Evolutionary conservation across 2,329 filamentous ascomycete genomes (phyloP), one percentile per base, ranked within the genome.

Genomic region (Pseudogymnoascus sp.): DNA sequence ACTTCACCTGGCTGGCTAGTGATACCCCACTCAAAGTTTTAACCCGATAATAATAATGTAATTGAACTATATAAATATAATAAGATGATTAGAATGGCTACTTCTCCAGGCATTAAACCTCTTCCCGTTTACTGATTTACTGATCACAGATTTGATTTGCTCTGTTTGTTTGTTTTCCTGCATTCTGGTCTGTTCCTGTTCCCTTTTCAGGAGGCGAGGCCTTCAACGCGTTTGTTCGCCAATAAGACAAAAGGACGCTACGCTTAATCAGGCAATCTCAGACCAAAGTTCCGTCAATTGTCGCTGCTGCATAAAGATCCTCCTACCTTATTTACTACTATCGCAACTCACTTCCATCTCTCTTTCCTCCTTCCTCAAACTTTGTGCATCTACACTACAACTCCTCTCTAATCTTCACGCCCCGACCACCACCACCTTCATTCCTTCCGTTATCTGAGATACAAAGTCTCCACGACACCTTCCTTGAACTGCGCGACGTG

Each of bases 401-500:
- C 8, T 25, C 36, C 58, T 39, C 35, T 41, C 39, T 39, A 60
- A 19, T 19, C 58, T 19, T 39, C 22, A 16, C 38, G 39, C 25
- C 33, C 33, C 38, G 38, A 60, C 58, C 14, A 38, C 55, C 30
- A 22, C 25, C 38, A 42, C 25, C 25, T 60, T 30, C 35, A n/a
- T 60, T 41, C 58, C 35, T 60, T 41, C 33, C 19, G 11, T 60
- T 30, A 14, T 25, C 38, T 41, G 38, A 39, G 58, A 60, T 60
- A 60, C 33, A 41, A 38, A 60, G 33, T 60, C 58, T 60, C 58
- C 38, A 55, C 58, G 38, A 41, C 58, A 60, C 58, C 58, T 60
- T 60, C 62, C 42, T 61, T 52, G 33, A 60, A 61, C 58, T 42
- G 38, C 58, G 28, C 28, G 28, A 36, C 58, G 42, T 61, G 65